Evolutionary conservation across 768 basidiomycete genomes (phyloP).

Genomic region (Auriculariales sp.): DNA sequence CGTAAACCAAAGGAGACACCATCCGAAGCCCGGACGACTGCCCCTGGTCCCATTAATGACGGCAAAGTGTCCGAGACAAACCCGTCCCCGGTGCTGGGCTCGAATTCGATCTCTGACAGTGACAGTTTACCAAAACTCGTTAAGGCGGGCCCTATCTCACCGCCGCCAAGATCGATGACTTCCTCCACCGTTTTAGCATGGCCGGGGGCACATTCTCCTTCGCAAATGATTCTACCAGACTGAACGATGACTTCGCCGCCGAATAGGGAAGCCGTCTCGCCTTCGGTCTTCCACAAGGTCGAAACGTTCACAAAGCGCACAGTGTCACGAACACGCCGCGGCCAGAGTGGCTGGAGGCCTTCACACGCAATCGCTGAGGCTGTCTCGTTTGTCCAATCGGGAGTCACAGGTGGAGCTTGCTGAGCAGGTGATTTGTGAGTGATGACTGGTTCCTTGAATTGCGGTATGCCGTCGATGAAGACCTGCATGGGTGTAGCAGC

Average conservation of each 20-base stretch:
- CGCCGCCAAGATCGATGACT: conserved; percentile 46
- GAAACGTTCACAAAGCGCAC: conserved; percentile 53
- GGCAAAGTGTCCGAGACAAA: conserved; percentile 40
- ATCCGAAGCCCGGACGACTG: conserved; percentile 48
- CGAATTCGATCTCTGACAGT: conserved; percentile 49
- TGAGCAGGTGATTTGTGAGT: conserved; percentile 16
- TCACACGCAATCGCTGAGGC: conserved; percentile 44
- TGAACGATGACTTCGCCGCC: conserved; percentile 12
- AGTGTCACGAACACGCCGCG: conserved; percentile 19
- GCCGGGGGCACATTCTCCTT: conserved; percentile 5
- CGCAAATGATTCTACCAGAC: conserved; percentile 18
- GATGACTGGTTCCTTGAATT: conserved; percentile 12
- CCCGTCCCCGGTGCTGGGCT: conserved; percentile 62
- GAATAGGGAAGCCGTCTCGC: neutral
- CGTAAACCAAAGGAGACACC: conserved; percentile 34
- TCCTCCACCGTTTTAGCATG: conserved; percentile 25
- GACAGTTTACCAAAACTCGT: conserved; percentile 52
- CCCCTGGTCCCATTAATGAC: conserved; percentile 18
- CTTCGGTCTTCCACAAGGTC: conserved; percentile 20
- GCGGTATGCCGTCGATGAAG: conserved; percentile 30
- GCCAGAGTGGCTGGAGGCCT: conserved; percentile 58
- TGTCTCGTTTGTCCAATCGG: conserved; percentile 59
- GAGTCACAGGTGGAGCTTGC: conserved; percentile 36
- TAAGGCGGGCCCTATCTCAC: conserved; percentile 48
- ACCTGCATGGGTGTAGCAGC: conserved; percentile 30